Base-by-base conservation (phyloP, 148 eudicot species). In the Polygonum maritimum region DNA sequence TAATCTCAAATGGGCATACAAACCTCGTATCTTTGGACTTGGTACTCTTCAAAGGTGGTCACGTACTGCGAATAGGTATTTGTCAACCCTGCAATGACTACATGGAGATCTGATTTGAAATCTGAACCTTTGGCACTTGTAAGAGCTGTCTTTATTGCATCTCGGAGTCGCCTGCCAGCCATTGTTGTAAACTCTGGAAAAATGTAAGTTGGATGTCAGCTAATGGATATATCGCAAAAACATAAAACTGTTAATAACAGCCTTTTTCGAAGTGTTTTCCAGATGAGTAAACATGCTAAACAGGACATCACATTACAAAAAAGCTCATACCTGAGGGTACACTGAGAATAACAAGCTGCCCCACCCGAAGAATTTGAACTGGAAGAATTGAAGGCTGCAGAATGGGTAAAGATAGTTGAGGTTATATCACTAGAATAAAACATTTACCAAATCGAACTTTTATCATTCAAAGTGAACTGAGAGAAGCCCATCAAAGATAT, bases 91-190 rank as follows among this genome's bases (percentile, higher is more conserved):
- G 98, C 97, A 82, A 95, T 86, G 72, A 95, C 96, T 47, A 95
- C 86, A 76, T 92, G 96, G 74, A 83, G 75, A 18, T 78, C 87
- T 14, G 71, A 80, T 22, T 82, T 85, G 52, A 87, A 92, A 77
- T 86, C 89, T 76, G 79, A 85, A 76, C 76, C 74, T 57, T 83
- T 71, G 71, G 84, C 85, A 81, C 84, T 86, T 1, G 78, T 83
- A 26, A 94, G 90, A 26, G 85, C 89, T 7, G 76, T 80, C 81
- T 77, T 87, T 48, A 95, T 88, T 75, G 98, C 96, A 87, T 95
- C 98, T 69, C 98, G 89, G 38, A 95, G 94, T 77, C 98, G 92
- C 82, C 98, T 89, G 72, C 98, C 98, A 76, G 98, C 93, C 98
- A 95, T 95, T 72, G 98, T 95, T 72, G 98, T 90, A 87, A 92